phyloP scores from a whole-genome alignment of 2,329 filamentous ascomycete genomes.

The Aspergillus sp. region DNA sequence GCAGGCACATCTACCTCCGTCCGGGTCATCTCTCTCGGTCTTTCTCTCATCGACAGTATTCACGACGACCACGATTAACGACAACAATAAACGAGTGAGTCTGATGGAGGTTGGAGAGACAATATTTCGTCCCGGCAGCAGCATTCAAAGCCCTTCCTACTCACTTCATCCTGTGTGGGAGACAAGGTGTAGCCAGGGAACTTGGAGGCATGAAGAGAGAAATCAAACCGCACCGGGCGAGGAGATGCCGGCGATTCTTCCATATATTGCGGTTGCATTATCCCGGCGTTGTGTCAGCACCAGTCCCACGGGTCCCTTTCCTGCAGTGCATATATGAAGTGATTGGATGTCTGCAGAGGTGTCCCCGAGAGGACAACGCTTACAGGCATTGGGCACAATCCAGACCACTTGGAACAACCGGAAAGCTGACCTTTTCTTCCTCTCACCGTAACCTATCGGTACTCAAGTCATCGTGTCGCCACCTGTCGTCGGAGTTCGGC shows the following conservation, averaged over 20 bases:
- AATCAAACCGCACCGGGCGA: background rate
- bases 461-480: background rate
- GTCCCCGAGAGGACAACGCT: background rate
- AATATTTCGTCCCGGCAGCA: background rate
- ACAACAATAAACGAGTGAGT: background rate
- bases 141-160: background rate
- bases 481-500: constrained; percentile 1
- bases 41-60: background rate
- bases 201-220: background rate
- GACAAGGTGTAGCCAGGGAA: background rate
- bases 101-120: background rate
- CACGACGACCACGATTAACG: background rate
- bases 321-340: background rate
- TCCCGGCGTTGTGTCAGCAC: background rate
- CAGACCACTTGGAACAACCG: background rate
- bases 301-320: background rate
- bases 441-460: background rate
- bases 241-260: background rate
- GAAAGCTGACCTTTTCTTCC: background rate
- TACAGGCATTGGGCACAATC: background rate
- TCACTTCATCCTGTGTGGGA: background rate
- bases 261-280: background rate
- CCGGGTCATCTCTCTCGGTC: background rate
- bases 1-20: constrained; percentile 4
- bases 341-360: background rate